A percentile compares a stretch with the other conserved stretches of the same genome.
Conservation (phyloP, 768 basidiomycete genomes). For the Lyophyllum decastes region DNA sequence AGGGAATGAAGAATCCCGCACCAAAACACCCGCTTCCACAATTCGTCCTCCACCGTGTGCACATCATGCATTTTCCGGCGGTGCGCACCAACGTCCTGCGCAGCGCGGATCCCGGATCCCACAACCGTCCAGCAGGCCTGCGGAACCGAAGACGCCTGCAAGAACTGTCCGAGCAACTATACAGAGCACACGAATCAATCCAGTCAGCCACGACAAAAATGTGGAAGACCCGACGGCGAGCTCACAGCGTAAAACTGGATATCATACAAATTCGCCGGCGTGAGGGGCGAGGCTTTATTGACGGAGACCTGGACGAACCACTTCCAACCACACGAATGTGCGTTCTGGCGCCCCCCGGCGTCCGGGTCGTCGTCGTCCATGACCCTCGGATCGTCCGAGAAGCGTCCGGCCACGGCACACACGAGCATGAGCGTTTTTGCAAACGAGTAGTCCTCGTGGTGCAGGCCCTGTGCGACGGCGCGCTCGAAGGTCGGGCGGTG, state of each 20-base stretch:
- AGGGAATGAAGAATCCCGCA: slow-evolving; percentile 20
- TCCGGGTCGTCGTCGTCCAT: slow-evolving; percentile 28
- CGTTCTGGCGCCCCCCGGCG: neutral
- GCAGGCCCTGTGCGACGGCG: slow-evolving; percentile 47
- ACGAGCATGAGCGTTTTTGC: slow-evolving; percentile 63
- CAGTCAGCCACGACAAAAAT: no score
- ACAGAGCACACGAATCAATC: no score
- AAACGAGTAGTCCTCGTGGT: slow-evolving; percentile 53
- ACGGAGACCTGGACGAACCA: slow-evolving; percentile 69
- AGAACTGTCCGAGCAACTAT: slow-evolving; percentile 54
- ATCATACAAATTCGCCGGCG: slow-evolving; percentile 67
- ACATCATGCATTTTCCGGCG: slow-evolving; percentile 34
- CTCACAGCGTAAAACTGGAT: slow-evolving; percentile 66
- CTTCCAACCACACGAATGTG: slow-evolving; percentile 61
- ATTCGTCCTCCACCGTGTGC: slow-evolving; percentile 60
- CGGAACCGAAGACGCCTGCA: slow-evolving; percentile 59
- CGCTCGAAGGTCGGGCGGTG: slow-evolving; percentile 71
- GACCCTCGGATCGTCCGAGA: slow-evolving; percentile 59
- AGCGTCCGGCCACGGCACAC: slow-evolving; percentile 69
- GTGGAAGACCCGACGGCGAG: slow-evolving; percentile 8
- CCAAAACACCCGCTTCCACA: slow-evolving; percentile 77
- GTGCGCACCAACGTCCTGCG: slow-evolving; percentile 81
- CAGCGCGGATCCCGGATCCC: slow-evolving; percentile 70
- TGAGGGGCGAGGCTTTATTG: slow-evolving; percentile 58
- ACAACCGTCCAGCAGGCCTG: slow-evolving; percentile 70